Percentiles rank a stretch among this genome's conserved stretches.
Evolutionary conservation across 2,329 filamentous ascomycete species (phyloP).

Genomic region (Bimuria novae-zelandiae): DNA sequence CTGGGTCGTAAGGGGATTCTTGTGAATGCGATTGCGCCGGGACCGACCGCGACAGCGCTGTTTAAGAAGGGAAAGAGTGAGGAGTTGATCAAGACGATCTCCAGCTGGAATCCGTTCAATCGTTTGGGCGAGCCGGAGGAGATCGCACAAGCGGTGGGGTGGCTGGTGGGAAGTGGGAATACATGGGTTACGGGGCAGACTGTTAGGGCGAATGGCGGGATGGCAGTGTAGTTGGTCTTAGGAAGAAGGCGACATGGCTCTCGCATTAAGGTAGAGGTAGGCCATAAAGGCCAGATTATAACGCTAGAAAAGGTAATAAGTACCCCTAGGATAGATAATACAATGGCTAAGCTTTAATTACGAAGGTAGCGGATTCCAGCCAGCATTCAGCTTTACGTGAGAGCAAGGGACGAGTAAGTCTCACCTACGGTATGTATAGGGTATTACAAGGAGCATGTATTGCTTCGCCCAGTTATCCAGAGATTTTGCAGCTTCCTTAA

Average conservation of each 20-base stretch:
- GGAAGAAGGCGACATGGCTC: too few species aligned
- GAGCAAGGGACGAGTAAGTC: too few species aligned
- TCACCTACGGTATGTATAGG: too few species aligned
- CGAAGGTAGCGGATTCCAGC: too few species aligned
- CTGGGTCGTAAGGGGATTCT: constrained; percentile 57
- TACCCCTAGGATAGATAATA: too few species aligned
- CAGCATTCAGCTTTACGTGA: too few species aligned
- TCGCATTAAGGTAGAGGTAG: too few species aligned
- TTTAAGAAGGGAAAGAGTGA: constrained; percentile 53
- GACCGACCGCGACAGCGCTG: constrained; percentile 61
- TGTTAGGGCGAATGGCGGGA: constrained; percentile 34
- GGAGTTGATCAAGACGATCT: constrained; percentile 27
- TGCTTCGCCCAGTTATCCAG: not conserved
- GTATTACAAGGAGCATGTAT: too few species aligned
- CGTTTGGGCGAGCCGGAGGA: constrained; percentile 31
- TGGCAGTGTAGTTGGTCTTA: constrained; percentile 22
- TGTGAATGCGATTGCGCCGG: constrained; percentile 59
- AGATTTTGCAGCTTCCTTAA: not conserved
- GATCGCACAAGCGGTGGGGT: constrained; percentile 30
- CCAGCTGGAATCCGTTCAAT: constrained; percentile 22
- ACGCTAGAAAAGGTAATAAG: too few species aligned
- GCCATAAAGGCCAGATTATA: too few species aligned
- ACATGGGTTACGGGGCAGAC: constrained; percentile 37
- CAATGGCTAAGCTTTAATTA: too few species aligned
- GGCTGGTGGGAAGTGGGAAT: constrained; percentile 19